Percentiles rank a stretch among this genome's conserved stretches.
These are phyloP conservation scores for Aureococcus anophagefferens DNA, from an alignment of 108 stramenopile genomes.

Conservation along the genomic window DNA sequence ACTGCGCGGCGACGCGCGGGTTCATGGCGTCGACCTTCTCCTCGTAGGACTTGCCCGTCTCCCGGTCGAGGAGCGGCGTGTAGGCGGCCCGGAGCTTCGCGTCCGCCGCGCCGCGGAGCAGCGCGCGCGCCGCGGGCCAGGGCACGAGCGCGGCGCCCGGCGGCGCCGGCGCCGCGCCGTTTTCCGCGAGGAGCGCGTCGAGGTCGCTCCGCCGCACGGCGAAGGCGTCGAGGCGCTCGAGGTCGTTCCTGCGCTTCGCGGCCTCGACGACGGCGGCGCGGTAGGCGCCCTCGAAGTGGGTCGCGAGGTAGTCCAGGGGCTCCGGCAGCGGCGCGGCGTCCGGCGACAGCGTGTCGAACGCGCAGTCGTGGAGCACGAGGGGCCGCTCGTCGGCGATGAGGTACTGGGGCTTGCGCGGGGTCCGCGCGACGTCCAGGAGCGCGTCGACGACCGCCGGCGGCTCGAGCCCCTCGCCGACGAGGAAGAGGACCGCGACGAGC, in stretches of 20 bases:
- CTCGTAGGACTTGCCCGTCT: constrained; percentile 69
- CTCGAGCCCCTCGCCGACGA: constrained; percentile 79
- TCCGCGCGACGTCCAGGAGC: constrained; percentile 65
- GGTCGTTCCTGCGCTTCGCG: constrained; percentile 53
- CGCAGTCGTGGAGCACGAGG: constrained; percentile 81
- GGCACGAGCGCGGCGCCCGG: no score
- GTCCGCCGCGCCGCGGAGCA: neutral
- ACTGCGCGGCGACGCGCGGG: no score
- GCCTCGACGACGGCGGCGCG: constrained; percentile 57
- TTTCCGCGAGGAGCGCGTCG: neutral
- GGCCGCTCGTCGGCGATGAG: constrained; percentile 74
- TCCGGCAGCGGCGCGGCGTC: constrained; percentile 57
- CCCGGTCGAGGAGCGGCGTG: constrained; percentile 55
- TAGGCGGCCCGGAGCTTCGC: constrained; percentile 31
- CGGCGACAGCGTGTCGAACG: constrained; percentile 55
- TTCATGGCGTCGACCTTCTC: constrained; percentile 57
- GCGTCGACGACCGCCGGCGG: constrained; percentile 55
- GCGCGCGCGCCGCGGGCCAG: no score
- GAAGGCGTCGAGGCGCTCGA: constrained; percentile 8
- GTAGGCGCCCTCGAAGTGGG: constrained; percentile 60
- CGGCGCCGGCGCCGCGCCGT: neutral
- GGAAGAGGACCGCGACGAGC: constrained; percentile 79
- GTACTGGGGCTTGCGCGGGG: constrained; percentile 87
- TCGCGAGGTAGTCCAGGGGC: constrained; percentile 59
- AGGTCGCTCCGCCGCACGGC: neutral